Evolutionary conservation across 2,329 filamentous ascomycete genomes (phyloP), one percentile per base, ranked within the genome.

Genomic region (Aspergillus sp.): DNA sequence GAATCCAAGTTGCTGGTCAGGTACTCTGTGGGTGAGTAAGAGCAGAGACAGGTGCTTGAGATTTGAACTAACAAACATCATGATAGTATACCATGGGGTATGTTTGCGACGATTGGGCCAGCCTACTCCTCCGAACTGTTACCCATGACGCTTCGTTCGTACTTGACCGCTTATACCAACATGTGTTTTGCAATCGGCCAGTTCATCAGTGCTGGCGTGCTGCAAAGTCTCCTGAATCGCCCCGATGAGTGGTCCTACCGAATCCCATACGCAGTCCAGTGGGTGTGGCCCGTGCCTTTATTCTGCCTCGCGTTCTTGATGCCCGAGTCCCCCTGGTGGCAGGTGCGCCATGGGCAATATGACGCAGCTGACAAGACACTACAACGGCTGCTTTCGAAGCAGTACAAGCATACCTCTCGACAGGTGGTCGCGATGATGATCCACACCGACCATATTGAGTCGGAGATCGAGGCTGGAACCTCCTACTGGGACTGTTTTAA

Each of bases 141-240:
- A 73, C 66, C 75, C 1, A 56, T 70, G n/a, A 57, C 75, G 2
- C 73, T 83, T 2, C 71, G 81, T 3, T 43, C 77, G 0, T 81
- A 81, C 42, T 71, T 84, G 3, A 82, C 80, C 0, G 79, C 77
- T 0, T 82, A 79, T 49, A 78, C 80, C 61, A 84, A 83, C 56
- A 74, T 83, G 65, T 83, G 80, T 57, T 83, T 80, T 77, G 78
- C 81, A 3, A 78, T 82, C 45, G 81, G 81, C 0, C 80, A 83
- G 55, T 74, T 84, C 57, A 72, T 81, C 43, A 74, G 75, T 0
- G 74, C 76, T 0, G 78, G 75, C 0, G 77, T 82, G 11, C 74
- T 78, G 54, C 69, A 73, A 10, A 74, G 60, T 23, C 68, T 79
- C 52, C 45, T 78, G 2, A 47, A 36, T 41, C 41, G 54, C 1